These are phyloP conservation scores for Sphaerulina vaccinii DNA, from an alignment of 2,329 filamentous ascomycete genomes.

Conservation along the genomic window DNA sequence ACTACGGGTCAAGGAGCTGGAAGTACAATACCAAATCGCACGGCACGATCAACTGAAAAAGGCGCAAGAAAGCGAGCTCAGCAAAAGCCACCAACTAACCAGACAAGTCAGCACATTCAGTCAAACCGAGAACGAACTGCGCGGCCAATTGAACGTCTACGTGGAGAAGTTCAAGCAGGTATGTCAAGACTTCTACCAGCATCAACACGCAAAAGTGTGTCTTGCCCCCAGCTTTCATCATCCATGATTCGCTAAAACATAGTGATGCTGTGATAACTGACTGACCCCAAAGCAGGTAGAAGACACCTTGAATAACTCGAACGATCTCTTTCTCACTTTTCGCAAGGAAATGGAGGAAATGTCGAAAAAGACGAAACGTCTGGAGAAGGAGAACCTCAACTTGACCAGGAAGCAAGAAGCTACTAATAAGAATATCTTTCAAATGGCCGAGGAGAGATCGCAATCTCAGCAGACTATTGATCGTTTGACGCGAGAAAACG, in stretches of 20 bases:
- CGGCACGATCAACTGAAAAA: constrained; percentile 89
- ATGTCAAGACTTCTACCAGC: constrained; percentile 34
- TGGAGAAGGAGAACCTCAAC: constrained; percentile 93
- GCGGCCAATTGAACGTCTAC: constrained; percentile 95
- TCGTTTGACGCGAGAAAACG: constrained; percentile 77
- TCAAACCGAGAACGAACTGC: constrained; percentile 89
- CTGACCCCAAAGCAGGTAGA: constrained; percentile 72
- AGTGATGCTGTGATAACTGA: constrained; percentile 34
- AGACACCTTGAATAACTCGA: constrained; percentile 97
- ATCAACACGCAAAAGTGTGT: constrained; percentile 17
- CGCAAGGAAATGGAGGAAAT: constrained; percentile 99
- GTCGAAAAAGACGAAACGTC: constrained; percentile 96
- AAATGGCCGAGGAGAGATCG: constrained; percentile 92
- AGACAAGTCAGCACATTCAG: constrained; percentile 92
- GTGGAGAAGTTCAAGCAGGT: constrained; percentile 99
- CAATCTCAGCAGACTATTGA: constrained; percentile 74
- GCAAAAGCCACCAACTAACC: constrained; percentile 80
- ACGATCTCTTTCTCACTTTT: constrained; percentile 94
- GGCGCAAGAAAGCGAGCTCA: constrained; percentile 75
- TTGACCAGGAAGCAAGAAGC: constrained; percentile 90
- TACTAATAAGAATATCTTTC: constrained; percentile 89
- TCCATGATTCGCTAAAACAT: constrained; percentile 9
- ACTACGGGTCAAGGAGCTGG: constrained; percentile 90
- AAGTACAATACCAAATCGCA: constrained; percentile 87
- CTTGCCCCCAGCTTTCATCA: constrained; percentile 6